Evolutionary conservation across 169 alveolate species (phyloP).

Genomic region (Plasmodium vinckei): DNA sequence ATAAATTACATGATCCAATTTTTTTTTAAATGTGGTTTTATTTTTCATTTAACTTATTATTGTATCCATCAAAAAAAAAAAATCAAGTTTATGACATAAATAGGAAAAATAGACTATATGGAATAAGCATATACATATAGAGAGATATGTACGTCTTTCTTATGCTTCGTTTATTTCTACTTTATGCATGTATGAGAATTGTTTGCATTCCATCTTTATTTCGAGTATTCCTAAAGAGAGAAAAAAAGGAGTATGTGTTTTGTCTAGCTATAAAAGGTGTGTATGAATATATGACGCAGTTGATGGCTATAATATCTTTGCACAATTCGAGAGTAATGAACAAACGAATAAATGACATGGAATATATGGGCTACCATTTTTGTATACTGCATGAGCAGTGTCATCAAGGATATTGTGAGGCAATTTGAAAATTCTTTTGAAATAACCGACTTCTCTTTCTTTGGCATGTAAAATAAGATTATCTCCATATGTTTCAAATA

Average conservation of each 20-base stretch:
- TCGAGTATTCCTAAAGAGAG: constrained; percentile 36
- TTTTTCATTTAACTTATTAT: too few species aligned
- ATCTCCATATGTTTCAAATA: constrained; percentile 85
- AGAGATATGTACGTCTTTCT: not conserved
- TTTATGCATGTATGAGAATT: constrained; percentile 60
- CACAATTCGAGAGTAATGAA: not conserved
- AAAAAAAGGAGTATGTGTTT: constrained; percentile 1
- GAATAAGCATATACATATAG: too few species aligned
- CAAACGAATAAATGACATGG: constrained; percentile 10
- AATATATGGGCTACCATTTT: constrained; percentile 76
- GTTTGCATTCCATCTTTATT: constrained; percentile 71
- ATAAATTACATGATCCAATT: too few species aligned
- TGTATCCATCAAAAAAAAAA: too few species aligned
- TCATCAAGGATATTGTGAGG: constrained; percentile 86
- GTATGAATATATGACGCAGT: not conserved
- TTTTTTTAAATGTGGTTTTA: too few species aligned
- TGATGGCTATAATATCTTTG: too few species aligned
- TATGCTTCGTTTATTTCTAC: constrained; percentile 51
- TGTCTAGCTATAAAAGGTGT: not conserved
- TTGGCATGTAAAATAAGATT: constrained; percentile 84
- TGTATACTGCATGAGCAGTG: constrained; percentile 80
- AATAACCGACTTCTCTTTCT: constrained; percentile 87
- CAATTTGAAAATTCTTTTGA: constrained; percentile 85
- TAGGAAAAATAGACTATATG: too few species aligned
- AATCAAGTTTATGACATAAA: too few species aligned